These are phyloP conservation scores for Candida verbasci DNA, from an alignment of 805 yeast genomes.

Conservation along the genomic window DNA sequence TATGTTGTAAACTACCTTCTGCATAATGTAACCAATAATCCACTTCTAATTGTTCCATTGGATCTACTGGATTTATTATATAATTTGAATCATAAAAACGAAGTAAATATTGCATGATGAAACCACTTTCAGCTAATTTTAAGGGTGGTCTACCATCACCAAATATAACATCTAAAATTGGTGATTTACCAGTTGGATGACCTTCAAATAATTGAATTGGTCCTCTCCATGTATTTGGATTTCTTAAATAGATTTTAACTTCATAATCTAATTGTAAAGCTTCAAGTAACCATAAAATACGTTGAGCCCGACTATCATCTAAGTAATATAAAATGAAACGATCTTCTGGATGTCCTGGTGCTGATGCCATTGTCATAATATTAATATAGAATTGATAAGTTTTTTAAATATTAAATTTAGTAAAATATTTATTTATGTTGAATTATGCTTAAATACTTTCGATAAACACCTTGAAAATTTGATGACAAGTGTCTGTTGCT, in stretches of 20 bases:
- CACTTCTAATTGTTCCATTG: conserved; percentile 38
- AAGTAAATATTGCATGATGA: conserved; percentile 34
- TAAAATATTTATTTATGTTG: no score
- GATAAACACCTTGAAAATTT: no score
- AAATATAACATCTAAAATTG: conserved; percentile 44
- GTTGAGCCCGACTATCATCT: conserved; percentile 53
- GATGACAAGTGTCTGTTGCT: no score
- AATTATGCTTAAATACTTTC: no score
- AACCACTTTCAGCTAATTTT: conserved; percentile 35
- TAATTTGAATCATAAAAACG: conserved; percentile 29
- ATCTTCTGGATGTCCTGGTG: conserved; percentile 9
- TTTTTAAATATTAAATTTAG: no score
- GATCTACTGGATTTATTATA: conserved; percentile 22
- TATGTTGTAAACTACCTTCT: conserved; percentile 60
- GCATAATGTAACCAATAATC: conserved; percentile 53
- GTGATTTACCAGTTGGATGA: conserved; percentile 64
- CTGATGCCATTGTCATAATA: not conserved
- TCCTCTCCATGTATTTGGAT: conserved; percentile 39
- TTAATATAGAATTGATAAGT: no score
- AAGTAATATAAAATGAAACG: conserved; percentile 30
- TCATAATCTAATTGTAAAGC: conserved; percentile 53
- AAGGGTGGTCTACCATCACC: conserved; percentile 33
- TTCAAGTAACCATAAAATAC: conserved; percentile 64
- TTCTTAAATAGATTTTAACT: conserved; percentile 48
- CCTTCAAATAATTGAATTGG: conserved; percentile 46